Evolutionary conservation across 164 flowering plant genomes (phyloP).

Genomic region (Macadamia integrifolia): DNA sequence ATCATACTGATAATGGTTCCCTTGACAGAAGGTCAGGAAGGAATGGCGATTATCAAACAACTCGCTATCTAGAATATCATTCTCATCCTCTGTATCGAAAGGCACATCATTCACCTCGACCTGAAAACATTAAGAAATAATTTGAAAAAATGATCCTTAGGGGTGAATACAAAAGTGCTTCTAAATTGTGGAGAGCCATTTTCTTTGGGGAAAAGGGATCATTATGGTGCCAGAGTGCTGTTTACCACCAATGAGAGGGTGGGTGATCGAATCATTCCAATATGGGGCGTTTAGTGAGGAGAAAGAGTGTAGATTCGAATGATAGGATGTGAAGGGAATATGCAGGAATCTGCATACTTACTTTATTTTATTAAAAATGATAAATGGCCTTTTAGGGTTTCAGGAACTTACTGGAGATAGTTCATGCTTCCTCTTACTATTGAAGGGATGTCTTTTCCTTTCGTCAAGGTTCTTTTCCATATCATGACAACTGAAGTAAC

Average conservation of each 20-base stretch:
- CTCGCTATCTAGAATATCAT: slow-evolving; percentile 20
- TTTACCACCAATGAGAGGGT: too few relatives aligned
- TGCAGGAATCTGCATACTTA: too few relatives aligned
- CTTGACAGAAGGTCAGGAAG: slow-evolving; percentile 41
- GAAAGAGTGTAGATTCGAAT: too few relatives aligned
- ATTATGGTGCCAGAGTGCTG: too few relatives aligned
- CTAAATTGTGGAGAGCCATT: too few relatives aligned
- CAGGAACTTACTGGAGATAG: slow-evolving; percentile 5
- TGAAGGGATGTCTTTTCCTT: slow-evolving; percentile 18
- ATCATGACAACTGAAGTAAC: slow-evolving; percentile 33
- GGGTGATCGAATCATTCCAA: too few relatives aligned
- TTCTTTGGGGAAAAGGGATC: too few relatives aligned
- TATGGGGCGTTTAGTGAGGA: too few relatives aligned
- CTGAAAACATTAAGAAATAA: slow-evolving; percentile 17
- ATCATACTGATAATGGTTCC: slow-evolving; percentile 43
- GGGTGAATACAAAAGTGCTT: too few relatives aligned
- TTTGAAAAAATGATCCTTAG: background rate
- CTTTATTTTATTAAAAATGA: too few relatives aligned
- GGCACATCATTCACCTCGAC: slow-evolving; percentile 25
- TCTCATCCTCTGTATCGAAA: slow-evolving; percentile 34
- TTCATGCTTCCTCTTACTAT: slow-evolving; percentile 22
- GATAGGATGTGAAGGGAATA: too few relatives aligned
- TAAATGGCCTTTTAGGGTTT: too few relatives aligned
- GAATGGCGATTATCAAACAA: slow-evolving; percentile 31
- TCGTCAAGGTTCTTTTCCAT: slow-evolving; percentile 11